Evolutionary conservation across 306 rosid genomes (phyloP).

Genomic region (Malus orientalis): DNA sequence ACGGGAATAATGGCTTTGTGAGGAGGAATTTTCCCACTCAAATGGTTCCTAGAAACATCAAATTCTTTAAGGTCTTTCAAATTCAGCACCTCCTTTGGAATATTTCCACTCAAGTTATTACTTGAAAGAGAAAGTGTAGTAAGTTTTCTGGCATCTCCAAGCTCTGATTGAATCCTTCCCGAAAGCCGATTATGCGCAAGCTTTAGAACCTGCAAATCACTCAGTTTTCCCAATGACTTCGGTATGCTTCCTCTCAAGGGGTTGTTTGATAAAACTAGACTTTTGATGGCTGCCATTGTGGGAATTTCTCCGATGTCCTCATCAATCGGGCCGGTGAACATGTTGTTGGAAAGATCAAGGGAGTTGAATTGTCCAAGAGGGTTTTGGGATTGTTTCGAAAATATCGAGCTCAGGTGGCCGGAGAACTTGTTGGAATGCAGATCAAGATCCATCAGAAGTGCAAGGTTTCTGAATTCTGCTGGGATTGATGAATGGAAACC

Average conservation of each 20-base stretch:
- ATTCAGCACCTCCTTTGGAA: constrained; percentile 40
- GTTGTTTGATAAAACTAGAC: constrained; percentile 32
- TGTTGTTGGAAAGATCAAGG: constrained; percentile 34
- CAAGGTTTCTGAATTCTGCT: constrained; percentile 27
- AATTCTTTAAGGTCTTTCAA: constrained; percentile 28
- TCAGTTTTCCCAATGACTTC: constrained; percentile 33
- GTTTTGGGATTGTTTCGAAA: constrained; percentile 22
- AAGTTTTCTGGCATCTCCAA: constrained; percentile 25
- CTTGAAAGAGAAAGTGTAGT: constrained; percentile 22
- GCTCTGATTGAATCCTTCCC: constrained; percentile 33
- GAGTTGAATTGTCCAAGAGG: constrained; percentile 48
- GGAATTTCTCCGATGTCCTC: constrained; percentile 26
- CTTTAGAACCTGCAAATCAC: constrained; percentile 25
- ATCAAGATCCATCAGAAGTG: constrained; percentile 43
- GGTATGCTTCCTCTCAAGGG: constrained; percentile 37
- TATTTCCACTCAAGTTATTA: constrained; percentile 35
- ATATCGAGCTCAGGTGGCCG: constrained; percentile 23
- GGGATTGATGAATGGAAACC: constrained; percentile 44
- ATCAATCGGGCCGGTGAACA: constrained; percentile 29
- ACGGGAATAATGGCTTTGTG: constrained; percentile 29
- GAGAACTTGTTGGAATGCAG: constrained; percentile 40
- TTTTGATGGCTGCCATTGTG: constrained; percentile 30
- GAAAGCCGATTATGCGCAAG: constrained; percentile 23
- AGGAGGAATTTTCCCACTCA: constrained; percentile 33
- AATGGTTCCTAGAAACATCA: constrained; percentile 37